Evolutionary conservation across 352 stramenopile species (phyloP), one percentile per base, ranked within the genome.

Genomic region (Globisporangium echinulatum): DNA sequence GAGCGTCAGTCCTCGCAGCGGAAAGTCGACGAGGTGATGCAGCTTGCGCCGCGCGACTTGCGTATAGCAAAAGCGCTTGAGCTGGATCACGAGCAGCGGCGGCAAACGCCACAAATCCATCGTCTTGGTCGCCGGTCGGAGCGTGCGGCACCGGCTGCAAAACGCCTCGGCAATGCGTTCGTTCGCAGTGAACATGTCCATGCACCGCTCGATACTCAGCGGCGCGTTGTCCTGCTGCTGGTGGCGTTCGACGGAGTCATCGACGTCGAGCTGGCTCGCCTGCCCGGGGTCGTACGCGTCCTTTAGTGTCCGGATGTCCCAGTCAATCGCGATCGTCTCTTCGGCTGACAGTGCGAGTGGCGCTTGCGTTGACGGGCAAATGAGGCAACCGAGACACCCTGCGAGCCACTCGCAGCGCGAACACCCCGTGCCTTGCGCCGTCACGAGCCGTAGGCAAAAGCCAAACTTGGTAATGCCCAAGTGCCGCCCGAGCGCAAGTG

Each of bases 51-150:
- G 78, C 10, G 79, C 87, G 25, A 84, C 77, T 64, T 96, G 80
- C n/a, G 96, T 98, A 58, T 95, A 99, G 64, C 98, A 97, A 67
- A 99, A 99, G 14, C 97, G 90, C 70, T 99, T 99, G n/a, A 99
- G 78, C 49, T 99, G 97, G 58, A 99, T 98, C n/a, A 99, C 97
- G 5, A 99, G 76, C 49, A 99, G 69, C 0, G 96, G 96, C 40
- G 97, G 97, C 47, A 99, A 70, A 25, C 96, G 85, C 96, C 96
- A 99, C 0, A 99, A 69, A 64, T 98, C 94, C 84, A 99, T 98
- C 42, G 94, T 96, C 68, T 98, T 98, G 9, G 88, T 98, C 66
- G 81, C 80, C 68, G 92, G 74, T 72, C 94, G 77, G 82, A 96
- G 78, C 70, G 98, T 79, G 77, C 97, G 75, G 75, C 85, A 94